Evolutionary conservation across 345 rosid genomes (phyloP), one percentile per base, ranked within the genome.

Genomic region (Dipteronia dyeriana): DNA sequence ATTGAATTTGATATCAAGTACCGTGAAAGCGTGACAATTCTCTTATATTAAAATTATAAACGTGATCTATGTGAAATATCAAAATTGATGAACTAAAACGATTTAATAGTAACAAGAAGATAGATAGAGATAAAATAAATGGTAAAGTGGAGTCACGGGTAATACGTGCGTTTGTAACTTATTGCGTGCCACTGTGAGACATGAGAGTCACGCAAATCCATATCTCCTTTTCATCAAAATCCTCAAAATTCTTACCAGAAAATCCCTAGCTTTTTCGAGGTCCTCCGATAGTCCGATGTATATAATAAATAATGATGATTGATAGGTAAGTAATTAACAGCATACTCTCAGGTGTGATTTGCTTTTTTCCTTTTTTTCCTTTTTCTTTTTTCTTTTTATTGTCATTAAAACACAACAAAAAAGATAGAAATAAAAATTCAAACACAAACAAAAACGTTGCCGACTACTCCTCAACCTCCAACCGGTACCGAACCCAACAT

Each of bases 401-500:
- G 34, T 29, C 22, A 31, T 31, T 31, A 31, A 31, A 31, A 31
- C 38, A 31, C 38, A 4, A 31, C 0, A 2, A 31, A 29, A 29
- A 29, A 29, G 0, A 29, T 2, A 1, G 3, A 14, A 34, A 25
- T 4, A 31, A 59, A 23, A 41, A 41, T 19, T 49, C 31, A 12
- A 23, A 16, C 22, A 1, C 5, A 70, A 72, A 68, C 79, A 68
- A 83, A 76, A 83, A 77, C 66, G 70, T 70, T 64, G 82, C 86
- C 86, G 85, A 75, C 85, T 71, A 66, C 79, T 71, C 23, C 85
- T 79, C 85, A 77, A 79, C 82, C 31, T 56, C 82, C 82, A 72
- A 73, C 86, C 45, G 71, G 22, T 77, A 25, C 64, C 47, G 73
- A 39, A 81, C 70, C 69, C 68, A n/a, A 57, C 8, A 17, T 2